A percentile compares a stretch with the other conserved stretches of the same genome.
phyloP scores from a whole-genome alignment of 352 stramenopile genomes.

The Blastocystis sp. region DNA sequence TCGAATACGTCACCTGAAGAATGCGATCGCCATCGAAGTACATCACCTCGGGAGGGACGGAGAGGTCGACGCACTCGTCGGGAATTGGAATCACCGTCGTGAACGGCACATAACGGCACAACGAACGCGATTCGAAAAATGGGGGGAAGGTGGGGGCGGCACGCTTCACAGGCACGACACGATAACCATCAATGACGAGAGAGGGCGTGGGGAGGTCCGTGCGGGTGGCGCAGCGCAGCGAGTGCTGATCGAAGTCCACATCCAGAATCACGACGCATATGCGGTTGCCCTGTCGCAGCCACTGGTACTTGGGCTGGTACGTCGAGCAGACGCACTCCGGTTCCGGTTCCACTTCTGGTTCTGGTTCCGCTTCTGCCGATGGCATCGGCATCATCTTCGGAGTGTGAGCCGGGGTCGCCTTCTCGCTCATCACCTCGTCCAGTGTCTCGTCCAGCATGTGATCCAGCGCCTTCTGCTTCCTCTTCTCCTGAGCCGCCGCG shows the following conservation, averaged over 20 bases:
- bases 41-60: neutral
- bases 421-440: neutral
- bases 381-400: neutral
- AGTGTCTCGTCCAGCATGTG: neutral
- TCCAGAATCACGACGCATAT: conserved; percentile 40
- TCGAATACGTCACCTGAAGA: neutral
- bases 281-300: conserved; percentile 43
- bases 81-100: neutral
- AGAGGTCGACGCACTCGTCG: neutral
- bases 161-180: neutral
- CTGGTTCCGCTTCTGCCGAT: neutral
- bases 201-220: neutral
- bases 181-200: neutral
- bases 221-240: conserved; percentile 37
- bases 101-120: neutral
- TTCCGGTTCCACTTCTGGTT: neutral
- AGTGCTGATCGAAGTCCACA: conserved; percentile 53
- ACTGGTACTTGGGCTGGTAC: conserved; percentile 64
- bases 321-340: neutral
- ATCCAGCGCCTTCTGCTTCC: neutral
- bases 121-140: neutral
- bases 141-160: neutral
- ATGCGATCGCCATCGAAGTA: neutral
- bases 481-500: neutral
- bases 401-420: neutral